Evolutionary conservation across 2,329 filamentous ascomycete genomes (phyloP).

Genomic region (Talaromyces islandicus): DNA sequence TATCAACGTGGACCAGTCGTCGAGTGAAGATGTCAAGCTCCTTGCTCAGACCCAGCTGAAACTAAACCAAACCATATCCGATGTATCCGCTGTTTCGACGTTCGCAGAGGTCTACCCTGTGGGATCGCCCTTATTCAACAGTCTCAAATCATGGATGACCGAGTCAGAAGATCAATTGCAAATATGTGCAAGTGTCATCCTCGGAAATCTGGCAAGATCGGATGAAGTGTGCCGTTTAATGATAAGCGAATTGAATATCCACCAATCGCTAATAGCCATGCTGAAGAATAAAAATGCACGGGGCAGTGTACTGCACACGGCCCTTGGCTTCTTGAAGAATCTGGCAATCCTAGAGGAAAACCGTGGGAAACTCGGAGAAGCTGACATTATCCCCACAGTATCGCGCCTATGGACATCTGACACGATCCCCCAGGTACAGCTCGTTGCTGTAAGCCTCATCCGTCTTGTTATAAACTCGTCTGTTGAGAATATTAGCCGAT

Average conservation of each 20-base stretch:
- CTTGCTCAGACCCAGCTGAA: conserved; percentile 31
- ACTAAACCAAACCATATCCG: conserved; percentile 35
- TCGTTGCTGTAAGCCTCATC: conserved; percentile 36
- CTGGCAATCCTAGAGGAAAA: conserved; percentile 41
- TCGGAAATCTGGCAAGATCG: conserved; percentile 43
- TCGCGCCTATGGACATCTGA: conserved; percentile 36
- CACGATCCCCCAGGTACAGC: conserved; percentile 40
- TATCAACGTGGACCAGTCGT: conserved; percentile 19
- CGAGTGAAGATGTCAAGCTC: conserved; percentile 28
- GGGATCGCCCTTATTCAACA: conserved; percentile 28
- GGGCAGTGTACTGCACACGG: conserved; percentile 38
- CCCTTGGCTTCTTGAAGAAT: conserved; percentile 44
- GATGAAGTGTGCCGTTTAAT: conserved; percentile 37
- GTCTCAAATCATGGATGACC: conserved; percentile 35
- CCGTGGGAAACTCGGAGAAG: conserved; percentile 30
- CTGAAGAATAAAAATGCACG: conserved; percentile 28
- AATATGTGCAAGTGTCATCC: conserved; percentile 41
- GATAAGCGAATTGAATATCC: conserved; percentile 33
- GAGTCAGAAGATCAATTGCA: conserved; percentile 37
- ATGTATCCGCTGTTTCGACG: conserved; percentile 31
- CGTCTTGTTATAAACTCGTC: conserved; percentile 34
- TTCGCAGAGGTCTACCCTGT: conserved; percentile 36
- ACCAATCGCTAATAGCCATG: conserved; percentile 34
- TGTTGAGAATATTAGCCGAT: conserved; percentile 29
- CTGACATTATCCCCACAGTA: conserved; percentile 33